Base-by-base conservation (phyloP, 1,284 basidiomycete species). In the Ganoderma sinense region DNA sequence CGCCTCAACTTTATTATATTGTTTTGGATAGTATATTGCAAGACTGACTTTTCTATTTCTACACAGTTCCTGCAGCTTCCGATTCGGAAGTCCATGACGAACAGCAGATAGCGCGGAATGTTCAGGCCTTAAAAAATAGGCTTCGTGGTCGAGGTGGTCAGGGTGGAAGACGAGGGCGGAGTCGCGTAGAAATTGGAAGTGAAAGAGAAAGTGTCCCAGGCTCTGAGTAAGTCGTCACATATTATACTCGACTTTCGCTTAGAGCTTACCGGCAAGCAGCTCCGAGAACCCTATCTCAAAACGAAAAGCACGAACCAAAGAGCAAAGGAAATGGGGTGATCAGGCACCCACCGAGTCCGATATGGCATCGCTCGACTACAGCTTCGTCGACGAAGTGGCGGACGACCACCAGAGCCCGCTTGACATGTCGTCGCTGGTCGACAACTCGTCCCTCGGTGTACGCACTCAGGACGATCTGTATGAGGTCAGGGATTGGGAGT, bases 401-500 rank as follows among this genome's bases (percentile, higher is more conserved):
- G 73, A 80, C 65, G 75, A 73, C 45, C 81, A 83, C 20, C 41
- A 45, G 18, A 79, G 82, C 31, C 82, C 85, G 16, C 82, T 85
- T 59, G 89, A 92, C 76, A 75, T 93, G 48, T 84, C 87, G 62
- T 84, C 86, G 33, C 85, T 96, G 29, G 90, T 97, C 4, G 94
- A 97, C 77, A 83, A 90, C 75, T 83, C 87, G n/a, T 96, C 95
- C 11, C 80, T 96, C 71, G 96, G 97, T 10, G 92, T 85, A 31
- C 87, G 93, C 55, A 93, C 87, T n/a, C 85, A 85, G 43, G 91
- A 96, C 74, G 98, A 97, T 2, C 80, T 95, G 71, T 99, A 99
- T 78, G 96, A 98, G 80, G 94, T 98, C 55, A 96, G 94, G 73
- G 97, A 98, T 78, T 97, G 96, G 91, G 94, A 97, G 77, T 89